phyloP scores from a whole-genome alignment of 1,139 yeast species.

The Candida glucosophila region DNA sequence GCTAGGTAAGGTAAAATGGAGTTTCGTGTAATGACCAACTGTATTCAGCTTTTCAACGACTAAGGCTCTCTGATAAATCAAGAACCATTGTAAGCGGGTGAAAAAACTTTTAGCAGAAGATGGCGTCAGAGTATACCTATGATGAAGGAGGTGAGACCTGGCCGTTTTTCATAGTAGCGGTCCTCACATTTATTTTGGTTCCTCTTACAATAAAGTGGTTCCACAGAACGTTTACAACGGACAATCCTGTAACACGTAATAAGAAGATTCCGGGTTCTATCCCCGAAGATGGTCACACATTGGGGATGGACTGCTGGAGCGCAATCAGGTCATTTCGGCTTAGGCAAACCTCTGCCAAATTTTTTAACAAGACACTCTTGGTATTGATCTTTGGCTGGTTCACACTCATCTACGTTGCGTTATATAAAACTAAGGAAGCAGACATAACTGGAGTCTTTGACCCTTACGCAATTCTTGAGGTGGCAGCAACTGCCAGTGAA shows the following conservation, averaged over 20 bases:
- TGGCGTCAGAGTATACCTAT: constrained; percentile 53
- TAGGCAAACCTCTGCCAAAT: constrained; percentile 25
- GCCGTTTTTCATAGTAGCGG: constrained; percentile 86
- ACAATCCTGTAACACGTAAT: constrained; percentile 17
- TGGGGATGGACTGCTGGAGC: constrained; percentile 33
- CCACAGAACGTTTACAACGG: constrained; percentile 13
- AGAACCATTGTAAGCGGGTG: no score
- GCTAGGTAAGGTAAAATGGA: no score
- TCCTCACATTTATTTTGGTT: constrained; percentile 50
- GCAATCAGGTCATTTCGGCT: constrained; percentile 34
- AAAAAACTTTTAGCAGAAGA: constrained; percentile 4
- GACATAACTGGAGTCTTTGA: constrained; percentile 53
- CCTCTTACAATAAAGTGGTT: constrained; percentile 57
- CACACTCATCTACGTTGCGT: constrained; percentile 41
- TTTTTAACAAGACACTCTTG: constrained; percentile 38
- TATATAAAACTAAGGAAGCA: constrained; percentile 40
- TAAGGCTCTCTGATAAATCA: no score
- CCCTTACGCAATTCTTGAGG: constrained; percentile 82
- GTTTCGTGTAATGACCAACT: no score
- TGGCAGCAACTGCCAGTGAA: constrained; percentile 60
- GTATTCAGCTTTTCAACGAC: no score
- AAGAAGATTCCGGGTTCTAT: constrained; percentile 26
- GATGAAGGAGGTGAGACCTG: constrained; percentile 92
- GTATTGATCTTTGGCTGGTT: constrained; percentile 63
- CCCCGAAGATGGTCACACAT: constrained; percentile 16